These are phyloP conservation scores for Malus hybrid DNA, from an alignment of 331 rosid species.

Conservation along the genomic window DNA sequence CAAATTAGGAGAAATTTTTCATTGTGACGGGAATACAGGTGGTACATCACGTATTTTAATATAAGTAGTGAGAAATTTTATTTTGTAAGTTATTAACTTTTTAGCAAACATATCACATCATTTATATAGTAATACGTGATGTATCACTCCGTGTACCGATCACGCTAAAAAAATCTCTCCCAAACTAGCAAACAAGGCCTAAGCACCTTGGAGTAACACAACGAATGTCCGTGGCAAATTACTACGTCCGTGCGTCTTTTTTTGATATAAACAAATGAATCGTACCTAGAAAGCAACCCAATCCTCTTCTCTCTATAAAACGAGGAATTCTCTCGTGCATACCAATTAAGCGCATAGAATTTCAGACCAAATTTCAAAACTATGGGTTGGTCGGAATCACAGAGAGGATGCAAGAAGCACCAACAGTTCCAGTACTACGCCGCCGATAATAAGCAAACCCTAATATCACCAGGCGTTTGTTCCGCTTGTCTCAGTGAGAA, in stretches of 20 bases:
- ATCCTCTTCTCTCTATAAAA: neutral
- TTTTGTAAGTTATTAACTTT: too few relatives aligned
- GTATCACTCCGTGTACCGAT: too few relatives aligned
- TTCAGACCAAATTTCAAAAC: neutral
- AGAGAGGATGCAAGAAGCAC: constrained; percentile 27
- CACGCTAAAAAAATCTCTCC: too few relatives aligned
- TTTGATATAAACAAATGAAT: neutral
- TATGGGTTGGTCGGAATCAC: constrained; percentile 28
- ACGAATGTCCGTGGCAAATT: neutral
- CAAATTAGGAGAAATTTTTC: too few relatives aligned
- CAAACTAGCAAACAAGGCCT: too few relatives aligned
- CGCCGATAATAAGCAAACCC: constrained; percentile 10
- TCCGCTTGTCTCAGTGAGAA: constrained; percentile 49
- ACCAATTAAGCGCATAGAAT: neutral
- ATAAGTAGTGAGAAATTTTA: too few relatives aligned
- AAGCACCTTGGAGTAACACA: neutral
- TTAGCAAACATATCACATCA: too few relatives aligned
- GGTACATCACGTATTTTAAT: too few relatives aligned
- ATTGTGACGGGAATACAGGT: too few relatives aligned
- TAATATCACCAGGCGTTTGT: constrained; percentile 43
- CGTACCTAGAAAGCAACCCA: neutral
- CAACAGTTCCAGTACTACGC: neutral
- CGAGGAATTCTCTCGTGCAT: too few relatives aligned
- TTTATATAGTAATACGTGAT: too few relatives aligned
- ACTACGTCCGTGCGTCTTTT: neutral